Evolutionary conservation across 495 filamentous ascomycete genomes (phyloP).

Genomic region (Xylaria sp.): DNA sequence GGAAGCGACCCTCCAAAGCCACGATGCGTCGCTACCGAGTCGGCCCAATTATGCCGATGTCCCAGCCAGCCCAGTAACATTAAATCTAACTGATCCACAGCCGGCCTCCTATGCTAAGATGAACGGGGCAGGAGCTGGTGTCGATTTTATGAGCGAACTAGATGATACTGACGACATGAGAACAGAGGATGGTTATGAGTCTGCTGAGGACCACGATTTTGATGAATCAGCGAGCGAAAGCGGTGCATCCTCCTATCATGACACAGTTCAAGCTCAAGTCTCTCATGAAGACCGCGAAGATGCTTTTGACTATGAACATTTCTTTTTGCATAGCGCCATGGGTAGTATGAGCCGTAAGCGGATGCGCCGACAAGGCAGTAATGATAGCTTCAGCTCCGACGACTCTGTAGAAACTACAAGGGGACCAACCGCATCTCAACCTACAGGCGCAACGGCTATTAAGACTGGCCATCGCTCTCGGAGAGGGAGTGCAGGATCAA

Average conservation of each 20-base stretch:
- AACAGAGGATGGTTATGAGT: conserved; percentile 45
- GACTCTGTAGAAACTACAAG: conserved; percentile 80
- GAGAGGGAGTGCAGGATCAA: conserved; percentile 69
- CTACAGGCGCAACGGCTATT: conserved; percentile 28
- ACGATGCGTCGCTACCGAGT: background rate
- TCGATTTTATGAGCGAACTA: background rate
- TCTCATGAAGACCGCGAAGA: conserved; percentile 94
- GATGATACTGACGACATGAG: conserved; percentile 47
- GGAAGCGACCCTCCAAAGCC: background rate
- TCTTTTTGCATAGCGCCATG: conserved; percentile 90
- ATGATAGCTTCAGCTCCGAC: conserved; percentile 64
- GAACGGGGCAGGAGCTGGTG: conserved; percentile 25
- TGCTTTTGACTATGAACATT: conserved; percentile 96
- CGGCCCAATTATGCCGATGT: background rate
- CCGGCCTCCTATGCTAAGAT: background rate
- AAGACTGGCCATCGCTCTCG: conserved; percentile 51
- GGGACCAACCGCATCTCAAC: conserved; percentile 48
- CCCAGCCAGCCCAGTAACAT: background rate
- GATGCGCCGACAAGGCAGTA: conserved; percentile 58
- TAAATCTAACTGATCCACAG: background rate
- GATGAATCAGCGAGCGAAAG: conserved; percentile 54
- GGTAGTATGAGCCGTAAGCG: conserved; percentile 65
- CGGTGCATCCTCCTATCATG: conserved; percentile 64
- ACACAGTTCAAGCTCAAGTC: conserved; percentile 57
- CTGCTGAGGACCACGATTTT: conserved; percentile 29